phyloP scores from a whole-genome alignment of 2,329 filamentous ascomycete genomes.

The Leptoxyphium fumago region DNA sequence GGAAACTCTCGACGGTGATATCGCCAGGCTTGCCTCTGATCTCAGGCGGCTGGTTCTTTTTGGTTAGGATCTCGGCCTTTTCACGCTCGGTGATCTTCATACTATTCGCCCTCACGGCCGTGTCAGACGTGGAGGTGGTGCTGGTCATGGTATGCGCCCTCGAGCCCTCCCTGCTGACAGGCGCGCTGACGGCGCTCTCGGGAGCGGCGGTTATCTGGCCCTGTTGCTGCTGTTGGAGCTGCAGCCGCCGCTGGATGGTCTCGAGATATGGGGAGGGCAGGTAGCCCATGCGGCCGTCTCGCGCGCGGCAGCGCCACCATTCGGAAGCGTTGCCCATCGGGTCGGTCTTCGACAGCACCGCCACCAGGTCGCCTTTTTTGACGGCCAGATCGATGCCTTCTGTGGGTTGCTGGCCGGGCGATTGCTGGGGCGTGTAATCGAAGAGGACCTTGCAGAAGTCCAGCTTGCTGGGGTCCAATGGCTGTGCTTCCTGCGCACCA shows the following conservation, averaged over 20 bases:
- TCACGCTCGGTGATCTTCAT: constrained; percentile 31
- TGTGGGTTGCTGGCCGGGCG: constrained; percentile 25
- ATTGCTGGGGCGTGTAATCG: constrained; percentile 75
- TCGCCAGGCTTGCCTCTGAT: constrained; percentile 47
- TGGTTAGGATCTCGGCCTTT: constrained; percentile 14
- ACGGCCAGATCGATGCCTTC: constrained; percentile 76
- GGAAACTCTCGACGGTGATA: constrained; percentile 54
- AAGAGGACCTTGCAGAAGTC: constrained; percentile 93
- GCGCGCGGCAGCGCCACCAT: constrained; percentile 90
- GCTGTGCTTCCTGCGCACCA: constrained; percentile 28
- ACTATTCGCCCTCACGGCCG: constrained; percentile 26
- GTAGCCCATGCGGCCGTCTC: constrained; percentile 83
- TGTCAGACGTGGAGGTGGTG: constrained; percentile 20
- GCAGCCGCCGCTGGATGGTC: constrained; percentile 45
- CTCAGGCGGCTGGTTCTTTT: constrained; percentile 27
- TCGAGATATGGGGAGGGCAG: constrained; percentile 84
- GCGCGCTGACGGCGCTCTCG: constrained; percentile 23
- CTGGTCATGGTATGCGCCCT: constrained; percentile 42
- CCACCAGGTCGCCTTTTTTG: constrained; percentile 89
- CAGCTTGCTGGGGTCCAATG: constrained; percentile 75
- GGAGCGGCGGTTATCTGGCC: constrained; percentile 24
- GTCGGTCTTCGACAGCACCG: constrained; percentile 82
- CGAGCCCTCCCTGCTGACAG: constrained; percentile 30
- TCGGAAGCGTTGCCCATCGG: constrained; percentile 83
- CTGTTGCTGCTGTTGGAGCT: constrained; percentile 34